Conservation (phyloP, 805 yeast species). For the Brettanomyces naardenensis region DNA sequence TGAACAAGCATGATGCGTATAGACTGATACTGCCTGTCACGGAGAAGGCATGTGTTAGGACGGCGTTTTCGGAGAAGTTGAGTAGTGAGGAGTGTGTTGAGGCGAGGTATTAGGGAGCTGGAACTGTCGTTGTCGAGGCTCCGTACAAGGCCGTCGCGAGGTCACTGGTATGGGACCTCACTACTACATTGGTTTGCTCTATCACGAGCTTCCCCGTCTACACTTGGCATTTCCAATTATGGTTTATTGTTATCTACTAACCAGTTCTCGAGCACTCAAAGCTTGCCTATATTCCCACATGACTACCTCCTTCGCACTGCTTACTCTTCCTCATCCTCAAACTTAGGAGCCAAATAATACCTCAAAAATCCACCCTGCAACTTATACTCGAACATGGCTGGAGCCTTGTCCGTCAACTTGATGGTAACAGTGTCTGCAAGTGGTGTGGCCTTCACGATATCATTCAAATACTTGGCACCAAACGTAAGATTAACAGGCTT, state of each 20-base stretch:
- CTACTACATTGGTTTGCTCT: no score
- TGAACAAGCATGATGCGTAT: conserved; percentile 90
- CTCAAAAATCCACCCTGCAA: conserved; percentile 88
- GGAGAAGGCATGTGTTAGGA: conserved; percentile 44
- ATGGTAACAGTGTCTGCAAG: conserved; percentile 72
- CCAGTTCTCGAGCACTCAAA: no score
- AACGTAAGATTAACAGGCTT: conserved; percentile 85
- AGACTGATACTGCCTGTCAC: conserved; percentile 78
- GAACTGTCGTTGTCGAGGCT: no score
- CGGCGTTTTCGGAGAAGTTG: conserved; percentile 39
- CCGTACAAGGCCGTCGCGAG: no score
- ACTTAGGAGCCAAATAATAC: conserved; percentile 96
- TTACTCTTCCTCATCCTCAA: conserved; percentile 89
- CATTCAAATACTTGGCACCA: conserved; percentile 84
- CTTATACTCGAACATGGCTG: conserved; percentile 89
- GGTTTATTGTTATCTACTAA: no score
- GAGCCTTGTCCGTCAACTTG: conserved; percentile 83
- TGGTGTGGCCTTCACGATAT: conserved; percentile 85
- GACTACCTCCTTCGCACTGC: no score
- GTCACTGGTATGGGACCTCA: no score
- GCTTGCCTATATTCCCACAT: no score
- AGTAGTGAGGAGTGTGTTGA: conserved; percentile 15
- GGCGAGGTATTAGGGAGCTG: conserved; percentile 20
- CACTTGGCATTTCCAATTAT: no score
- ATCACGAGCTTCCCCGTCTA: no score